Evolutionary conservation across 768 basidiomycete genomes (phyloP).

Genomic region (Auricularia cornea): DNA sequence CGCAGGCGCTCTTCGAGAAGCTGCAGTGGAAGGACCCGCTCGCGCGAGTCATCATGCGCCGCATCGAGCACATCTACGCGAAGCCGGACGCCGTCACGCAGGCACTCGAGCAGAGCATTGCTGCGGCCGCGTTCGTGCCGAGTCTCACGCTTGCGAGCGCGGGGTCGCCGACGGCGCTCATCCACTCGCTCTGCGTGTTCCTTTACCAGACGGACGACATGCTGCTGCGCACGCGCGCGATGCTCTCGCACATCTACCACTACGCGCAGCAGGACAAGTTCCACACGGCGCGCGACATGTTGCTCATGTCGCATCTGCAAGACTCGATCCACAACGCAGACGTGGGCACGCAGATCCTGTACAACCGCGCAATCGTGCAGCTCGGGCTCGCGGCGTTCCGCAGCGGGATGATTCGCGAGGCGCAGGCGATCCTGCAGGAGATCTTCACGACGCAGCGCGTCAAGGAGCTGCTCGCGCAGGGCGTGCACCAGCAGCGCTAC

Average conservation of each 20-base stretch:
- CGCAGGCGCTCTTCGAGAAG: conserved; percentile 86
- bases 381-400: conserved; percentile 96
- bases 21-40: conserved; percentile 69
- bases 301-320: conserved; percentile 97
- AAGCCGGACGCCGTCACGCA: conserved; percentile 95
- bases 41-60: conserved; percentile 85
- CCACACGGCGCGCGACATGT: conserved; percentile 93
- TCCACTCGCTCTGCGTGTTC: conserved; percentile 82
- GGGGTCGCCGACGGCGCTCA: conserved; percentile 60
- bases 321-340: conserved; percentile 95
- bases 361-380: conserved; percentile 96
- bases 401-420: conserved; percentile 86
- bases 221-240: conserved; percentile 88
- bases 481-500: conserved; percentile 85
- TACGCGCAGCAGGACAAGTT: conserved; percentile 95
- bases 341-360: conserved; percentile 93
- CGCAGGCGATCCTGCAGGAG: conserved; percentile 86
- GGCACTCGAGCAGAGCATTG: conserved; percentile 71
- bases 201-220: conserved; percentile 90
- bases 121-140: conserved; percentile 51
- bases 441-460: conserved; percentile 96
- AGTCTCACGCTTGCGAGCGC: conserved; percentile 48
- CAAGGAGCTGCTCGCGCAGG: conserved; percentile 94
- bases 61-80: conserved; percentile 95
- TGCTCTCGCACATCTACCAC: conserved; percentile 97